Evolutionary conservation across 2,329 filamentous ascomycete genomes (phyloP), one percentile per base, ranked within the genome.

Genomic region (Epichloe sylvatica): DNA sequence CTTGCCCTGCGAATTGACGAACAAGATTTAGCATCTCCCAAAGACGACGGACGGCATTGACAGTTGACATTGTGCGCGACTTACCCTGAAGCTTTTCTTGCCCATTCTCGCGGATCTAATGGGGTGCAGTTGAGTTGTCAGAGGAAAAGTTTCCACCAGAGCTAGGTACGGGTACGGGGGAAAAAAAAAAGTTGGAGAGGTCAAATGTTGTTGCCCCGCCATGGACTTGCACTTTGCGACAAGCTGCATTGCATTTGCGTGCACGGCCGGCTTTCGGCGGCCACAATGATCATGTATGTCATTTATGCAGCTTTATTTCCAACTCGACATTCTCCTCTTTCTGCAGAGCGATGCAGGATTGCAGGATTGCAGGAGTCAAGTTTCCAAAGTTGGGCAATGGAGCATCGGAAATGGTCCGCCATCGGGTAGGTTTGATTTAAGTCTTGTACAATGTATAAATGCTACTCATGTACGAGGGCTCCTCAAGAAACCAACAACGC

Each of bases 401-500:
- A 21, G 21, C 21, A 21, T 21, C 3, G 21, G 21, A 21, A 4
- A 21, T 21, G 21, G 21, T 21, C 21, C 21, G 21, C 21, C n/a
- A 12, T 40, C 12, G 40, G n/a, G 25, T 30, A 30, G 25, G 25
- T 30, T 30, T 1, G 1, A 9, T 30, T 30, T 0, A 30, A 23
- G 19, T 33, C 21, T 21, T 19, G 9, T 42, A 15, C 30, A n/a
- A 25, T 13, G 6, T 33, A 46, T 46, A 25, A 33, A 35, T 35
- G 8, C 15, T 35, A 36, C 11, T 7, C 42, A 52, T 42, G 45
- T 52, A 25, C 75, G 64, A 19, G 77, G 77, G 55, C 70, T 80
- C 57, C 88, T 78, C 59, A 95, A 70, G 69, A 92, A 95, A 40
- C 80, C 80, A 17, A 94, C 81, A 23, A 96, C 86, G 55, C 91